Evolutionary conservation across 345 rosid genomes (phyloP).

Genomic region (Anacardium occidentale): DNA sequence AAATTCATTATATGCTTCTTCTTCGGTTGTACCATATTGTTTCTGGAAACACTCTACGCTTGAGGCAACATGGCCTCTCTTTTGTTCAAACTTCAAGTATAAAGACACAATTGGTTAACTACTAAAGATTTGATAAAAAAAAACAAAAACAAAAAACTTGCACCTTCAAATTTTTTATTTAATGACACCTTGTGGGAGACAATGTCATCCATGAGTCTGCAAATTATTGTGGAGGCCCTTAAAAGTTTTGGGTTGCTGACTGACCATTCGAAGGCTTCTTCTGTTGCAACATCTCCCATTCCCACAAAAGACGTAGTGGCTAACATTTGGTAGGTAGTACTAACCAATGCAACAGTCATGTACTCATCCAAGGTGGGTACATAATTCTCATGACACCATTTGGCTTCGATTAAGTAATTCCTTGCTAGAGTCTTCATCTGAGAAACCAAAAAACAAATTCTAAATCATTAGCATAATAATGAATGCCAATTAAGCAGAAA

Average conservation of each 20-base stretch:
- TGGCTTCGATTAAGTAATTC: constrained; percentile 30
- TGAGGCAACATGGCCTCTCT: constrained; percentile 27
- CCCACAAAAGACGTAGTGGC: constrained; percentile 21
- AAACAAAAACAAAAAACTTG: no score
- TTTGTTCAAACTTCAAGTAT: constrained; percentile 12
- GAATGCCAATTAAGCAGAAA: background rate
- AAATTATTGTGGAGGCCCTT: constrained; percentile 13
- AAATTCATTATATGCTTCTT: constrained; percentile 23
- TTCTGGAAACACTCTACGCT: constrained; percentile 38
- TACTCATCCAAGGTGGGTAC: constrained; percentile 36
- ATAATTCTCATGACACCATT: constrained; percentile 24
- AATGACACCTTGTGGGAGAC: constrained; percentile 14
- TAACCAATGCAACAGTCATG: constrained; percentile 16
- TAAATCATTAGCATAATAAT: no score
- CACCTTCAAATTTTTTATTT: background rate
- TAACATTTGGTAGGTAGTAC: constrained; percentile 17
- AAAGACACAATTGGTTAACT: no score
- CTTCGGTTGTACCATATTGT: constrained; percentile 20
- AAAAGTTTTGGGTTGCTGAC: constrained; percentile 17
- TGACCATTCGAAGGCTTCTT: constrained; percentile 28
- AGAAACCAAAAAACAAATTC: background rate
- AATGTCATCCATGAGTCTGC: constrained; percentile 29
- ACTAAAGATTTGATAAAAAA: background rate
- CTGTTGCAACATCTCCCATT: constrained; percentile 24
- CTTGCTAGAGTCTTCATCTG: constrained; percentile 27